Evolutionary conservation across 306 rosid species (phyloP).

Genomic region (Abrus precatorius): DNA sequence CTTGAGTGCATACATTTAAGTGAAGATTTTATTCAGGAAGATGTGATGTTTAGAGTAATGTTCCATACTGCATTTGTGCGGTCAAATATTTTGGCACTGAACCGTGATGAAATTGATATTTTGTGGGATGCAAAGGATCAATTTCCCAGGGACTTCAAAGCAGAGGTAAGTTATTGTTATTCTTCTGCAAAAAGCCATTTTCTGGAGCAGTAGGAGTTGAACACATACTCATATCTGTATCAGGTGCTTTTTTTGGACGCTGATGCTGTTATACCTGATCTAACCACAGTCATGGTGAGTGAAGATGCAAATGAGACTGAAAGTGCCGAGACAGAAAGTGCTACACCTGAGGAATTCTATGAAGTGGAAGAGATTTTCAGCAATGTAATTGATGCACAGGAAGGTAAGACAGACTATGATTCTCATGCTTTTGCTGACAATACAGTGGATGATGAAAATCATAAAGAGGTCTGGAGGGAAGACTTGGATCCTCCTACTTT

Average conservation of each 20-base stretch:
- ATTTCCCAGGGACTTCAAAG: conserved; percentile 85
- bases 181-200: conserved; percentile 51
- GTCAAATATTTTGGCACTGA: conserved; percentile 80
- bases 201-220: conserved; percentile 65
- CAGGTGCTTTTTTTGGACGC: conserved; percentile 95
- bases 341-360: conserved; percentile 96
- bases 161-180: conserved; percentile 78
- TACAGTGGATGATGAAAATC: conserved; percentile 51
- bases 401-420: conserved; percentile 65
- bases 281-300: conserved; percentile 65
- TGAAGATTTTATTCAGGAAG: conserved; percentile 80
- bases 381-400: conserved; percentile 76
- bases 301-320: conserved; percentile 80
- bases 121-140: conserved; percentile 92
- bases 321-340: conserved; percentile 73
- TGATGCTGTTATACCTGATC: conserved; percentile 85
- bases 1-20: conserved; percentile 87
- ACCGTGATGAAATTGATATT: conserved; percentile 87
- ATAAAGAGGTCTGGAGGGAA: conserved; percentile 75
- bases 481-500: conserved; percentile 73
- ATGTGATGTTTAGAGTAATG: conserved; percentile 86
- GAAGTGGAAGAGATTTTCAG: conserved; percentile 98
- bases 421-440: conserved; percentile 56
- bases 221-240: conserved; percentile 74
- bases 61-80: conserved; percentile 95